Base-by-base conservation (phyloP, 2,329 filamentous ascomycete species). In the Allantophomopsis lycopodina region DNA sequence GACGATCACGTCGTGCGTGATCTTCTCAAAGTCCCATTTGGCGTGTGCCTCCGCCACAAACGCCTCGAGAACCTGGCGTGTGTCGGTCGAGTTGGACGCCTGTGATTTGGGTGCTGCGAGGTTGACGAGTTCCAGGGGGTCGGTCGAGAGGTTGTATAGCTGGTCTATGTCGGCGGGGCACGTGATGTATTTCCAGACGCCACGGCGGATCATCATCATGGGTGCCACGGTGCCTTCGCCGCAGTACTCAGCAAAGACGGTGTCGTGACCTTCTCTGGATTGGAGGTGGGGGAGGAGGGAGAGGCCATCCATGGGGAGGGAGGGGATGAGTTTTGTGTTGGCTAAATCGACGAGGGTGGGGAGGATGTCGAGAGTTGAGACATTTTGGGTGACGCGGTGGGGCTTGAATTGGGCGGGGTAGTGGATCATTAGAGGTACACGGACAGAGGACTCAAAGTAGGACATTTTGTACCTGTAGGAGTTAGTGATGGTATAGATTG, bases 241-340 rank as follows among this genome's bases (percentile, higher is more conserved):
- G 54, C 89, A 94, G 64, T 95, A 95, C 63, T 95, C 88, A 44
- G 86, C 87, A 51, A 89, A 82, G n/a, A 91, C 87, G 10, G 83
- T 91, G 57, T 95, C 87, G 44, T 81, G 79, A 32, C 75, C 77
- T n/a, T 73, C 60, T 16, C 62, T 61, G 38, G 74, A 76, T 50
- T 79, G 65, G 28, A 93, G 68, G 53, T 89, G 81, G n/a, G 84
- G 84, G 44, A 88, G 62, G 49, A 95, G 69, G 32, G 83, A 91
- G 23, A 76, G 67, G 30, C 88, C 88, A 51, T 95, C 88, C 64
- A 95, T 81, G 1, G 86, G 85, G n/a, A 94, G 67, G 14, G 71
- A 72, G 0, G 73, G 67, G 15, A 79, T 66, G 1, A 85, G 68
- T 51, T 80, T 75, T 34, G 76, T 78, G 42, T 83, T 83, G 1